Evolutionary conservation across 139 green algal species (phyloP).

Genomic region (Chlamydomonas sp.): DNA sequence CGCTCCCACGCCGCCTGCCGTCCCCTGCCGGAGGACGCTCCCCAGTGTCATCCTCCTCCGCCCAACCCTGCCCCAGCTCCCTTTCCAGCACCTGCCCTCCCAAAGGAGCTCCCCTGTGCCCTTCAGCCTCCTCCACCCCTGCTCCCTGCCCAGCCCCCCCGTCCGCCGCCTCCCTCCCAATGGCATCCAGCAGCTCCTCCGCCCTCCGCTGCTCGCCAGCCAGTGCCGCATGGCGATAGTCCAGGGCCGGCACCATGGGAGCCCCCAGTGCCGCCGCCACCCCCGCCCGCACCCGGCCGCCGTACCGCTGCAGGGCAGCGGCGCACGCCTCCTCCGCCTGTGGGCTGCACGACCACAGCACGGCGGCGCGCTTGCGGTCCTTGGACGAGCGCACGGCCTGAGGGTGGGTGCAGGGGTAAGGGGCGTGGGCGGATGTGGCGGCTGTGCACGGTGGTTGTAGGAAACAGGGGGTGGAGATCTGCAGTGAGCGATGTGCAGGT

Average conservation of each 20-base stretch:
- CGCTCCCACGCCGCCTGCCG: too few species aligned
- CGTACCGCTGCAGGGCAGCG: neutral
- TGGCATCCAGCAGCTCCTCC: neutral
- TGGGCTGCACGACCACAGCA: constrained; percentile 16
- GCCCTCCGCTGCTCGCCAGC: neutral
- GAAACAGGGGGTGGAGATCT: too few species aligned
- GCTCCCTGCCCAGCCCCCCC: too few species aligned
- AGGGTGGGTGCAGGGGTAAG: too few species aligned
- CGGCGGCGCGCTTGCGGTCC: neutral
- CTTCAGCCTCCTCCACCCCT: neutral
- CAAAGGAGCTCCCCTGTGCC: too few species aligned
- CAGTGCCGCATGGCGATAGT: constrained; percentile 16
- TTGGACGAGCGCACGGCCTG: constrained; percentile 5
- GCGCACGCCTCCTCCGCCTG: neutral
- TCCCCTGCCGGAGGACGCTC: too few species aligned
- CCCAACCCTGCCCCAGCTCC: too few species aligned
- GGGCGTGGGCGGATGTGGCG: too few species aligned
- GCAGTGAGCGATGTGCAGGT: too few species aligned
- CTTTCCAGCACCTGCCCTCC: too few species aligned
- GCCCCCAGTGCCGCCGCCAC: neutral
- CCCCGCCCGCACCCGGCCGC: neutral
- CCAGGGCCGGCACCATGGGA: neutral
- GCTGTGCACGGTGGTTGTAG: too few species aligned
- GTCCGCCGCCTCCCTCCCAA: neutral
- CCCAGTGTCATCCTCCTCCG: too few species aligned